Evolutionary conservation across 1,284 basidiomycete species (phyloP), one percentile per base, ranked within the genome.

Genomic region (Chalciporus sp.): DNA sequence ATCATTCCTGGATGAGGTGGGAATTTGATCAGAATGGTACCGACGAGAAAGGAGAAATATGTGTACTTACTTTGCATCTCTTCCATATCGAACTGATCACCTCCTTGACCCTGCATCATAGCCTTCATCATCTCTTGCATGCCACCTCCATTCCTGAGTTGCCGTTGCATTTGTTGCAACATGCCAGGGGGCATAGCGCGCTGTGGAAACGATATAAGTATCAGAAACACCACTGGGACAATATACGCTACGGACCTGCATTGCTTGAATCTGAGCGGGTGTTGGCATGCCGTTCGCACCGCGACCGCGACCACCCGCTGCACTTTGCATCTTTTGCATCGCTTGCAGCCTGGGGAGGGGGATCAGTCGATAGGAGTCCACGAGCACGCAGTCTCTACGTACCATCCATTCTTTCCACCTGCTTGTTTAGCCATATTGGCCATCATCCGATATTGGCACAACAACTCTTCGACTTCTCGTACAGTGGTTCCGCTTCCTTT

Each of bases 391-490:
- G 51, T 55, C 51, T 47, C 31, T 33, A 76, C 81, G 57, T 54
- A 84, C 88, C 92, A 94, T 64, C 95, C 94, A 59, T 92, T 92
- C 82, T 97, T 98, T 35, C 96, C 97, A 43, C 96, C 96, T 16
- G 95, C 94, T 68, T 94, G 90, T 76, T 95, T 96, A 20, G 95
- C 95, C 92, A 97, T 95, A 65, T 92, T 94, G 49, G 92, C 88
- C 92, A 98, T 96, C 90, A 97, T 95, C 48, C 92, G 85, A 64
- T 97, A 96, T 74, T 98, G 95, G 66, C 93, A 92, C 31, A 99
- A 76, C 55, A 98, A 75, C 68, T 98, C 96, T 71, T 99, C 96
- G 19, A 99, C 95, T 74, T 99, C 97, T 57, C 94, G 83, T 39
- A 99, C 92, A 60, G 86, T 92, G 41, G 96, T 98, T n/a, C 96